phyloP scores from a whole-genome alignment of 805 yeast species.

The Candida patagonica region DNA sequence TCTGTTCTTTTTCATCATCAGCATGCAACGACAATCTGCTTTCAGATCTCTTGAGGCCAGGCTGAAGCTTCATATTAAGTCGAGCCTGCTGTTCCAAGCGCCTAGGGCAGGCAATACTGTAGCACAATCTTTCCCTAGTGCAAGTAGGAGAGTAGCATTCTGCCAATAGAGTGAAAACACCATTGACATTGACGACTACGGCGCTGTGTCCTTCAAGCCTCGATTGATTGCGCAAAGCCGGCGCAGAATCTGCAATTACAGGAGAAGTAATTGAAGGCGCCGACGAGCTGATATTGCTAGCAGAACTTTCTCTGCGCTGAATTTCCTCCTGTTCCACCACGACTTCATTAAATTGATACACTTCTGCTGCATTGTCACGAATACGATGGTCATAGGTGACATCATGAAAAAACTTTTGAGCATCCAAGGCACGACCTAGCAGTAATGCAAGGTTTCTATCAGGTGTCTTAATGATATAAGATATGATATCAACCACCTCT shows the following conservation, averaged over 20 bases:
- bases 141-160: conserved; percentile 98
- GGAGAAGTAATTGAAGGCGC: not conserved
- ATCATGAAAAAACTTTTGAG: conserved; percentile 90
- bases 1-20: conserved; percentile 66
- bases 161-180: conserved; percentile 85
- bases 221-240: not conserved
- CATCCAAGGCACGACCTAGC: conserved; percentile 85
- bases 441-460: conserved; percentile 86
- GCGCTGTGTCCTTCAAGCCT: conserved; percentile 6
- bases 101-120: conserved; percentile 93
- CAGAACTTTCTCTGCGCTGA: conserved; percentile 1
- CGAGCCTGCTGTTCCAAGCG: conserved; percentile 93
- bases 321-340: conserved; percentile 15
- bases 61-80: conserved; percentile 76
- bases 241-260: not conserved
- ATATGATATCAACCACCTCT: conserved; percentile 87
- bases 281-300: not conserved
- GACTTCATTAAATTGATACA: conserved; percentile 56
- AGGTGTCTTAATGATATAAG: conserved; percentile 75
- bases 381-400: conserved; percentile 90
- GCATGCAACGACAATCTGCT: conserved; percentile 57
- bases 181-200: conserved; percentile 46
- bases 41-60: conserved; percentile 72
- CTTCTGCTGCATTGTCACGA: conserved; percentile 79
- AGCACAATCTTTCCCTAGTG: conserved; percentile 77